phyloP scores from a whole-genome alignment of 78 protist species.

The Salpingoeca rosetta region DNA sequence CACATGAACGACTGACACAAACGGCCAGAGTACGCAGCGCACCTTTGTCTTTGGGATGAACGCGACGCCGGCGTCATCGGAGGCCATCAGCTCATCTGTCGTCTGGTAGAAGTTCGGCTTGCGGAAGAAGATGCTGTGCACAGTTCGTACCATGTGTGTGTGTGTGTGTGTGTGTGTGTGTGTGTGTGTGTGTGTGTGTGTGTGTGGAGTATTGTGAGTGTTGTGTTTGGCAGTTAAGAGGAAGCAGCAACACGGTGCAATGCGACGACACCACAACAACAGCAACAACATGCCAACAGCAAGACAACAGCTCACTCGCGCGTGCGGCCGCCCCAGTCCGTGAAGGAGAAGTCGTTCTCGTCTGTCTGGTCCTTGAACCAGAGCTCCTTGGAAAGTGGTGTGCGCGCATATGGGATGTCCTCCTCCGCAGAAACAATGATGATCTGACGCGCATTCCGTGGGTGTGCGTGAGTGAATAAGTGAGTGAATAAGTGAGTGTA shows the following conservation, averaged over 20 bases:
- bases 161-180: neutral
- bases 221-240: neutral
- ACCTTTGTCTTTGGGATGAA: neutral
- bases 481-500: neutral
- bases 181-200: too few relatives aligned
- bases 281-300: too few relatives aligned
- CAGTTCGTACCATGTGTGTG: neutral
- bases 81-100: neutral
- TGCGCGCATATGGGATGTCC: conserved; percentile 58
- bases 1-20: conserved; percentile 6
- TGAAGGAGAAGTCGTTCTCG: conserved; percentile 8
- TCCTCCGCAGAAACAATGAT: conserved; percentile 53
- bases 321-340: conserved; percentile 25
- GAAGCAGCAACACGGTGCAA: too few relatives aligned
- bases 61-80: conserved; percentile 9
- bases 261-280: too few relatives aligned
- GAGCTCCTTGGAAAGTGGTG: conserved; percentile 72
- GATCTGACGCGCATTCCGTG: conserved; percentile 12
- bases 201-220: too few relatives aligned
- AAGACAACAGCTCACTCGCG: neutral
- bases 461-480: neutral
- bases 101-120: neutral
- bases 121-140: neutral
- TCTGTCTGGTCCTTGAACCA: conserved; percentile 40
- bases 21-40: neutral